Evolutionary conservation across 768 basidiomycete genomes (phyloP), one percentile per base, ranked within the genome.

Genomic region (Serendipita vermifera): DNA sequence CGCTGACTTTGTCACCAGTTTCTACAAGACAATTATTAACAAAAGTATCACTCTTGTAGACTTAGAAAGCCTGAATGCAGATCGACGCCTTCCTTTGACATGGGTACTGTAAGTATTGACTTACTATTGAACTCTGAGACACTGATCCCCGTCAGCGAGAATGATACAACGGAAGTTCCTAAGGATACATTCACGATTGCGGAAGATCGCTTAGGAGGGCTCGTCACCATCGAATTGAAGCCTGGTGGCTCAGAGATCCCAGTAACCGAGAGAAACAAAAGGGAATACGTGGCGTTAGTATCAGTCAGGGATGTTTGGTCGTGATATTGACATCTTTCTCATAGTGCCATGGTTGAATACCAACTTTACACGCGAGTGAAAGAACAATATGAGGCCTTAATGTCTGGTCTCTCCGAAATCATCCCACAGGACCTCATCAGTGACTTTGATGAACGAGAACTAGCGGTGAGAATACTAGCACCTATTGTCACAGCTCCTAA

Each of bases 391-490:
- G 76, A 81, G 54, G 81, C 90, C 2, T 87, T 94, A 71, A 82
- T 87, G 78, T 79, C 79, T 55, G 91, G 91, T 5, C 79, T 93
- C 57, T 75, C 82, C 61, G 91, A 93, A 63, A 74, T 92, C 53
- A 79, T 92, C 60, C 87, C 91, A 5, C 72, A 80, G 58, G 87
- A 91, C 62, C 75, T 93, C 54, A 76, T 94, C 66, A 81, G 80
- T 62, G 87, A 93, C 2, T 93, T 94, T 63, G 91, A 94, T 65
- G 90, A 93, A 67, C 76, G 87, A 57, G 91, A 94, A 63, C 72
- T 93, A 3, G 89, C 91, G 63, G 63, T 67, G 31, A 33, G 65
- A 60, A 5, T 22, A 46, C 58, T 33, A 41, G 39, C 15, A 22
- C 26, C 40, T 3, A 3, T 26, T 55, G 24, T 14, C 7, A 24